Base-by-base conservation (phyloP, 2,329 filamentous ascomycete species). In the Akanthomyces muscarius region DNA sequence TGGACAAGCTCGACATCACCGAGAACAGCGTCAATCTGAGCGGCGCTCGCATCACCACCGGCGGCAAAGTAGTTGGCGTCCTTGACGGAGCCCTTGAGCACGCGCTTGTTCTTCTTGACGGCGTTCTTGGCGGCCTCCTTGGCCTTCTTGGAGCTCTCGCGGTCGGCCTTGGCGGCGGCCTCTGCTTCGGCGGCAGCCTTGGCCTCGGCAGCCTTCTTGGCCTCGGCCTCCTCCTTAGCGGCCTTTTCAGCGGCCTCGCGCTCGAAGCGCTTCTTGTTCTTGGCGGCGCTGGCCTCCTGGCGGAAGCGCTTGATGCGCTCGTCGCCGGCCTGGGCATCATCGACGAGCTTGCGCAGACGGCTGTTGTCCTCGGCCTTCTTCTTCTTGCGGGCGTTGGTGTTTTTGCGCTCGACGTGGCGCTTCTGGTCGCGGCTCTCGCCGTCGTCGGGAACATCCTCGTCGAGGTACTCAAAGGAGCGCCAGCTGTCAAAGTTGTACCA, bases 401-500 rank as follows among this genome's bases (percentile, higher is more conserved):
- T 99, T 89, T 99, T 99, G 76, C 93, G 90, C 83, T 99, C 95
- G 71, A 95, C 88, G 79, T 99, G 94, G 64, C 95, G 91, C 84
- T 97, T 98, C 83, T 99, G 95, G 80, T 98, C 94, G 76, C 95
- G 93, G 83, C 93, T 97, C 82, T 98, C 95, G 77, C 95, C 97
- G 83, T 99, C 95, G 73, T 99, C 95, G 47, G 95, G 95, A 36
- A 99, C 94, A 74, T 99, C 95, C 82, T 99, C 95, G 74, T 99
- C 95, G 64, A 96, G 90, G 79, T 99, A 99, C 81, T 99, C 95
- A 72, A 99, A 99, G 3, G 90, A 88, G 66, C 95, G 86, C 95
- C 95, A 99, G 77, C 90, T 95, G 84, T 99, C 95, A 72, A 99
- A 96, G 84, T 94, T 96, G 84, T 98, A 99, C 89, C 91, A 99